Evolutionary conservation across 2,329 filamentous ascomycete genomes (phyloP).

Genomic region (Fusarium tuaranense): DNA sequence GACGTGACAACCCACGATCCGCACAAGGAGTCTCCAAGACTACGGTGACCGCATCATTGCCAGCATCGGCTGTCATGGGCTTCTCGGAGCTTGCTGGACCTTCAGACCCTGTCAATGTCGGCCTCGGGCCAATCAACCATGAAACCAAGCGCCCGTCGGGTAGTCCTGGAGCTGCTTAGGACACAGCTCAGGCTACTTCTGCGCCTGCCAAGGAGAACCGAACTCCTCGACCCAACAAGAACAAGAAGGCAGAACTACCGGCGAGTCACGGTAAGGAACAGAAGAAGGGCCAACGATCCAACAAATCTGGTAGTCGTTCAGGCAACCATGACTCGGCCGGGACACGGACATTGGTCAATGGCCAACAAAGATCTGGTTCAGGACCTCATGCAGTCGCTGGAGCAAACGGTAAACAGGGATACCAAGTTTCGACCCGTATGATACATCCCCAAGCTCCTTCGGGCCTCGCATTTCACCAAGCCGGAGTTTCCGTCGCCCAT

Average conservation of each 20-base stretch:
- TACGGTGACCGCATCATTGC: slow-evolving; percentile 37
- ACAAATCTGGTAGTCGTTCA: slow-evolving; percentile 2
- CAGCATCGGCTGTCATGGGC: slow-evolving; percentile 33
- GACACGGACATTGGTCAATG: neutral
- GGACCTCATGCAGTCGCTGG: neutral
- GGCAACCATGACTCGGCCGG: neutral
- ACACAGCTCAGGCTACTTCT: slow-evolving; percentile 31
- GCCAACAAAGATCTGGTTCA: neutral
- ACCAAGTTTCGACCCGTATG: neutral
- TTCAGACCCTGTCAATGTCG: neutral
- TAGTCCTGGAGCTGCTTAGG: slow-evolving; percentile 37
- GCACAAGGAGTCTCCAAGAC: slow-evolving; percentile 15
- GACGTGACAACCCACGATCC: slow-evolving; percentile 24
- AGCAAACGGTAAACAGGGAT: neutral
- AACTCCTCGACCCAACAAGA: neutral
- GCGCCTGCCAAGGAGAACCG: slow-evolving; percentile 11
- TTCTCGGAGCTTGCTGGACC: slow-evolving; percentile 29
- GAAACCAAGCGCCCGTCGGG: slow-evolving; percentile 6
- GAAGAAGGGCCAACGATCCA: slow-evolving; percentile 8
- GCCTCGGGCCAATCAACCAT: neutral
- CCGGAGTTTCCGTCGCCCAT: slow-evolving; percentile 1
- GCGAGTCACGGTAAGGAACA: slow-evolving; percentile 8
- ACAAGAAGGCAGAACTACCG: slow-evolving; percentile 4
- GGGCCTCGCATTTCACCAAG: slow-evolving; percentile 10
- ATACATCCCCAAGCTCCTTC: slow-evolving; percentile 3